Base-by-base conservation (phyloP, 1,139 yeast species). In the Magnusiomyces tetraspermus region DNA sequence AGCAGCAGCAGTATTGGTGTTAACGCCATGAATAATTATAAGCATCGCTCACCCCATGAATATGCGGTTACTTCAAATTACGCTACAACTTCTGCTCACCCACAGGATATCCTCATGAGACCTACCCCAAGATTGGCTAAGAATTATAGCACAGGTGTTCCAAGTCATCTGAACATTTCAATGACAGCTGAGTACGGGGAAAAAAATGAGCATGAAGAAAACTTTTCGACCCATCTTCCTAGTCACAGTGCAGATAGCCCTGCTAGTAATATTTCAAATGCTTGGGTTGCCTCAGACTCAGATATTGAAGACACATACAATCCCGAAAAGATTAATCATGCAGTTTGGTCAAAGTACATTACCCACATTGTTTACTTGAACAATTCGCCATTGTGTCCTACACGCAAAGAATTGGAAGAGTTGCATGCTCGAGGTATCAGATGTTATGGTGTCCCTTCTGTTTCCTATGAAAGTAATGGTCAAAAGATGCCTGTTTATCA, bases 341-440 rank as follows among this genome's bases (percentile, higher is more conserved):
- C 54, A 2, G 37, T 15, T 2, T 54, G 57, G 57, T 42, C 38
- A 19, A 49, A 49, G 26, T 54, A 47, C 47, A 42, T 54, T n/a
- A 52, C 54, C 2, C 55, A 54, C 26, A 50, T 54, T 22, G 48
- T 54, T 10, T 54, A 54, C 38, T 47, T 54, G n/a, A 38, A 50
- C 40, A 24, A 30, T 11, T 52, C 57, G 11, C 49, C 45, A 3
- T 37, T 54, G n/a, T 22, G 40, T 11, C 51, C 51, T 13, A n/a
- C 46, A 1, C 23, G 24, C 6, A 26, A 11, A 1, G 49, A 40
- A 28, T 24, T 54, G 26, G 46, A 44, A 26, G 48, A 43, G 11
- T 24, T 54, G 3, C 15, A 30, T n/a, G 15, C 37, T 10, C 46
- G 45, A 15, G 56, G 54, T 10, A 49, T 54, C n/a, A 51, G 45